Evolutionary conservation across 805 yeast species (phyloP).

Genomic region (Yueomyces sp.): DNA sequence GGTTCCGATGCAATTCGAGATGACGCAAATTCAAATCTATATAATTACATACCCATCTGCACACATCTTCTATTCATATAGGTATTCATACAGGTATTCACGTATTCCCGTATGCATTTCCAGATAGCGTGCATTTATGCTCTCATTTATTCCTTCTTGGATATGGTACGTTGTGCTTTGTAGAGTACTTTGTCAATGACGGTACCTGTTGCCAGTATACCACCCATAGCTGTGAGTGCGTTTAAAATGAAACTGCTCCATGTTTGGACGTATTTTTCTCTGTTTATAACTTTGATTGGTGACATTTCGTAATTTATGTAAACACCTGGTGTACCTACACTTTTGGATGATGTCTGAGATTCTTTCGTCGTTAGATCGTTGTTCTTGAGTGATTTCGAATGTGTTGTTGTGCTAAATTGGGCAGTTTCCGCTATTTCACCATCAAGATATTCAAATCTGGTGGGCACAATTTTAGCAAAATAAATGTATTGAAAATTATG

Average conservation of each 20-base stretch:
- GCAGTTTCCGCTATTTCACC: conserved; percentile 47
- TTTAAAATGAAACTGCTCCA: conserved; percentile 77
- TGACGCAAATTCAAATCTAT: too few relatives aligned
- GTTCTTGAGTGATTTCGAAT: conserved; percentile 73
- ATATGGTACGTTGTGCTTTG: conserved; percentile 70
- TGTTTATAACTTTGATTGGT: conserved; percentile 81
- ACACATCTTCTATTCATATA: too few relatives aligned
- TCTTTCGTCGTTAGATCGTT: conserved; percentile 66
- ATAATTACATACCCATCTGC: too few relatives aligned
- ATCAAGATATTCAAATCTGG: conserved; percentile 62
- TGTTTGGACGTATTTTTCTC: conserved; percentile 51
- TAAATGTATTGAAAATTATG: conserved; percentile 61
- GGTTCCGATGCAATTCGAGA: too few relatives aligned
- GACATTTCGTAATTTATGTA: conserved; percentile 83
- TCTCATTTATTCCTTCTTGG: too few relatives aligned
- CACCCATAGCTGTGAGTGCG: conserved; percentile 82
- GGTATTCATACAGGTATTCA: too few relatives aligned
- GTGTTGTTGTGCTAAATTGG: conserved; percentile 80
- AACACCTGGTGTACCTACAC: conserved; percentile 88
- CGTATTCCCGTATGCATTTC: too few relatives aligned
- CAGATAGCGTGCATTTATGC: too few relatives aligned
- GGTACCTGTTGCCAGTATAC: conserved; percentile 86
- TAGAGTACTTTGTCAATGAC: conserved; percentile 77
- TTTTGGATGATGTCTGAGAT: conserved; percentile 74
- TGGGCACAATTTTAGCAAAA: conserved; percentile 80